A percentile compares a stretch with the other conserved stretches of the same genome.
phyloP scores from a whole-genome alignment of 2,329 filamentous ascomycete species.

The Canariomyces notabilis region DNA sequence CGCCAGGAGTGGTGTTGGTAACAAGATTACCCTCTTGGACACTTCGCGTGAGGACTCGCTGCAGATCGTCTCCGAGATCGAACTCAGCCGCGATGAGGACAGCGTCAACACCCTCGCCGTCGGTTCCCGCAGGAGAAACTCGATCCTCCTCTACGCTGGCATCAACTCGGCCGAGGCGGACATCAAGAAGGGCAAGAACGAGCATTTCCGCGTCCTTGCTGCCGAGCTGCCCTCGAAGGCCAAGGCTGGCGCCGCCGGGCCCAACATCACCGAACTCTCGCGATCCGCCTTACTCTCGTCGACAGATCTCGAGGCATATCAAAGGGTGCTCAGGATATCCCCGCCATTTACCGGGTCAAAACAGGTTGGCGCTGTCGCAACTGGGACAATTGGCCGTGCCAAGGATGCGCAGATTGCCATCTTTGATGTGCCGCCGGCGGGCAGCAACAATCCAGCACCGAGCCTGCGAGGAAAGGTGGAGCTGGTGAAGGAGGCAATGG shows the following conservation, averaged over 20 bases:
- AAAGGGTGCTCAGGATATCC: constrained; percentile 53
- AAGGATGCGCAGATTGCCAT: constrained; percentile 73
- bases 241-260: constrained; percentile 31
- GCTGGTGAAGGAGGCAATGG: constrained; percentile 55
- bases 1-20: constrained; percentile 70
- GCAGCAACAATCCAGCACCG: constrained; percentile 41
- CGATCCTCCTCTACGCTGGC: constrained; percentile 62
- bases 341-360: constrained; percentile 42
- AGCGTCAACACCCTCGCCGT: constrained; percentile 78
- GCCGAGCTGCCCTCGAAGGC: constrained; percentile 40
- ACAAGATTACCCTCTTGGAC: constrained; percentile 77
- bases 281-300: constrained; percentile 50
- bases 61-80: constrained; percentile 63
- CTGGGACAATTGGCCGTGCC: constrained; percentile 55
- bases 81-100: constrained; percentile 79
- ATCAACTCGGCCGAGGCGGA: constrained; percentile 76
- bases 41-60: constrained; percentile 60
- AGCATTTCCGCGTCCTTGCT: constrained; percentile 74
- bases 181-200: constrained; percentile 70
- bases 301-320: constrained; percentile 51
- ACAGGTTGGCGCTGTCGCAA: constrained; percentile 72
- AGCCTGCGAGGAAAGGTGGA: constrained; percentile 47
- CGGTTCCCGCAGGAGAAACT: constrained; percentile 54
- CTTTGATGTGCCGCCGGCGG: constrained; percentile 60
- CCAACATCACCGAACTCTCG: constrained; percentile 47